Base-by-base conservation (phyloP, 768 basidiomycete genomes). In the Gyrodon lividus region DNA sequence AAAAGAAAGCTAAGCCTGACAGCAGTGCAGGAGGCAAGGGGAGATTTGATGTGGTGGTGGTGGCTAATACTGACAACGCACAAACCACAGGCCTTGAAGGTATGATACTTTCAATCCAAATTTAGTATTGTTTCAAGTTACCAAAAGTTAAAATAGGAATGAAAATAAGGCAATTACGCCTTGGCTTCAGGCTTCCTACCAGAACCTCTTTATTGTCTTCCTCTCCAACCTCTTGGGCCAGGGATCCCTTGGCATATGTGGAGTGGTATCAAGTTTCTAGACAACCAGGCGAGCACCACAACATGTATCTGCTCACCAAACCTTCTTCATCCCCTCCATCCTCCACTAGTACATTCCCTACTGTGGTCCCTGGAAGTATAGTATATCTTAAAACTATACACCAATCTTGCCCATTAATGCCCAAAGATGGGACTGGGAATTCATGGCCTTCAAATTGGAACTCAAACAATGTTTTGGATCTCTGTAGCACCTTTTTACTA, bases 211-310 rank as follows among this genome's bases (percentile, higher is more conserved):
- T 22, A 22, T 17, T 22, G 17, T 10, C n/a, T 40, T 13, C 43
- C 3, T 30, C 39, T n/a, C 43, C 44, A 6, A 20, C 17, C 6
- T 20, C 23, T 31, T 56, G 55, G 55, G 37, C 44, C 7, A 42
- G 35, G 34, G 39, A 53, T n/a, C 52, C 52, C 4, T 38, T 56
- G 30, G 50, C 46, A 6, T 56, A 56, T 43, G 40, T 56, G 16
- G 51, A 56, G 41, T 53, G 52, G 55, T 54, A 40, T 24, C 34
- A 34, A 17, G 7, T 16, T 7, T 38, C 14, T 7, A 34, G 33
- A 10, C 17, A 14, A 14, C 23, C n/a, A 20, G 53, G 26, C 12
- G 22, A 41, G n/a, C 33, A 37, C 28, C 55, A 56, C 34, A 42
- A 46, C 22, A 46, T 55, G 43, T 51, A 54, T 30, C 23, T 26